Conservation (phyloP, 345 rosid species). For the Brassica juncea region DNA sequence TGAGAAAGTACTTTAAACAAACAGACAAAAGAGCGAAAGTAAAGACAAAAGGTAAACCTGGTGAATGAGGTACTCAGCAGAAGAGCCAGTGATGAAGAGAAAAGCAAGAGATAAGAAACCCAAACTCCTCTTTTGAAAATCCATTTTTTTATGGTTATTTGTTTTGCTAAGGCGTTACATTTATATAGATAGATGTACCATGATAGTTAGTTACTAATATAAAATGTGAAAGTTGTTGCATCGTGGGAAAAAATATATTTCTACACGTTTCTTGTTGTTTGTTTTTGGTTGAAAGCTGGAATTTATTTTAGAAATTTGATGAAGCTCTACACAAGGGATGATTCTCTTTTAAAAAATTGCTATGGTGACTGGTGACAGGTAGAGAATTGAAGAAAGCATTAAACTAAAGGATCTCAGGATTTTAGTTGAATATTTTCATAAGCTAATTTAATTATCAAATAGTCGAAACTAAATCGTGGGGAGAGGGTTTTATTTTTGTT, state of each 20-base stretch:
- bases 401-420: background rate
- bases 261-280: background rate
- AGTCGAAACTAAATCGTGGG: background rate
- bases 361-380: background rate
- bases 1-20: background rate
- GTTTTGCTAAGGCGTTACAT: background rate
- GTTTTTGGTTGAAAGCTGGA: too few relatives aligned
- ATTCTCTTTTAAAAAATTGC: too few relatives aligned
- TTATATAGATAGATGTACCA: background rate
- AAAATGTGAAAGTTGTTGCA: background rate
- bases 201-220: background rate
- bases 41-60: conserved; percentile 4
- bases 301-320: too few relatives aligned
- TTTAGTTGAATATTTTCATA: background rate
- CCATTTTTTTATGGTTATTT: conserved; percentile 14
- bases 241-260: background rate
- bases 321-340: too few relatives aligned
- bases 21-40: background rate
- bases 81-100: conserved; percentile 32
- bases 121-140: conserved; percentile 5
- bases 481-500: background rate
- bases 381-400: background rate
- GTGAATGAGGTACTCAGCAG: conserved; percentile 20
- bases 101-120: conserved; percentile 14
- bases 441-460: background rate